These are phyloP conservation scores for Berberis vulgaris DNA, from an alignment of 164 flowering plant species.

Conservation along the genomic window DNA sequence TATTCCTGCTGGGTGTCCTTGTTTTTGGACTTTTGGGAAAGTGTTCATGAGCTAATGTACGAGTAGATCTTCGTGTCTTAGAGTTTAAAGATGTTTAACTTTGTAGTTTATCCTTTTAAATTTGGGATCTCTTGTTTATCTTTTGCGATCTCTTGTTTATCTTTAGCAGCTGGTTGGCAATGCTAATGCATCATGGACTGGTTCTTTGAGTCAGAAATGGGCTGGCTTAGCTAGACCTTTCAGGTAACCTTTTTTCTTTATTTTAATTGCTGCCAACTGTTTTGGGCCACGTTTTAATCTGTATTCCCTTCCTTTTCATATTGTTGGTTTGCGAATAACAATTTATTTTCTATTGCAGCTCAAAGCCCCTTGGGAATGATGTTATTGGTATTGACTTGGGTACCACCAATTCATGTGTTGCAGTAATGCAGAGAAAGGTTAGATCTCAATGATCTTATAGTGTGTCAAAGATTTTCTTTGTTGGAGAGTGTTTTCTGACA, in stretches of 20 bases:
- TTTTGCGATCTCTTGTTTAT: no score
- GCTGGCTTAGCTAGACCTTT: background rate
- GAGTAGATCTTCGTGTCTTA: no score
- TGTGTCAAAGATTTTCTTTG: background rate
- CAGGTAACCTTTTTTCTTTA: background rate
- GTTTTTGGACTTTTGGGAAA: no score
- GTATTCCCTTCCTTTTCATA: no score
- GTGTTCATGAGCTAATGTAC: no score
- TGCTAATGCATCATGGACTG: background rate
- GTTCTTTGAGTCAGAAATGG: background rate
- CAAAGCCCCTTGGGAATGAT: constrained; percentile 14
- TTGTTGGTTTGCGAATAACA: no score
- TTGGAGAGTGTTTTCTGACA: background rate
- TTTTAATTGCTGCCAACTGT: background rate
- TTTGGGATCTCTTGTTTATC: no score
- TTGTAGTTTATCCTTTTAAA: no score
- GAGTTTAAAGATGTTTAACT: no score
- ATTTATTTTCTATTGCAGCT: background rate
- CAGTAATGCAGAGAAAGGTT: constrained; percentile 67
- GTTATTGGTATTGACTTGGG: constrained; percentile 67
- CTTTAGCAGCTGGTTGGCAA: background rate
- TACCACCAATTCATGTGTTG: constrained; percentile 57
- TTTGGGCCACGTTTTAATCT: background rate
- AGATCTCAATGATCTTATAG: no score
- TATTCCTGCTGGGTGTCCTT: no score